These are phyloP conservation scores for Geotrichum australiense DNA, from an alignment of 1,139 yeast species.

Conservation along the genomic window DNA sequence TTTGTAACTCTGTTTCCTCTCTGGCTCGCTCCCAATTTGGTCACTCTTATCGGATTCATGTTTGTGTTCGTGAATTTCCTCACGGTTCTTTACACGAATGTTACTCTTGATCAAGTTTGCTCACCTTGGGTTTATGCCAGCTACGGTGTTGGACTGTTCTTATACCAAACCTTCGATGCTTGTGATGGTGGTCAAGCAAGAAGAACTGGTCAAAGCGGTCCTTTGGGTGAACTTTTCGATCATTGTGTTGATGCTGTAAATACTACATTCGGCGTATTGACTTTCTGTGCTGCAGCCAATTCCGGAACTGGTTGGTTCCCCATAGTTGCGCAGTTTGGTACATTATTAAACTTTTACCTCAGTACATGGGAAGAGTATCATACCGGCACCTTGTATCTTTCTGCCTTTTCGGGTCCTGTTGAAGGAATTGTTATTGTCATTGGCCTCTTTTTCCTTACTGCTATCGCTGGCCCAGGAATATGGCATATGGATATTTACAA, in stretches of 20 bases:
- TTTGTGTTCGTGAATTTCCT: constrained; percentile 61
- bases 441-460: constrained; percentile 52
- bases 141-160: constrained; percentile 75
- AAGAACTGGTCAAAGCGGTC: constrained; percentile 90
- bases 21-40: constrained; percentile 74
- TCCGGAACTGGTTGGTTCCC: constrained; percentile 64
- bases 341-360: constrained; percentile 71
- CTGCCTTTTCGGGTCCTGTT: constrained; percentile 87
- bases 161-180: constrained; percentile 94
- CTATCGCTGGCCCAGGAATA: constrained; percentile 57
- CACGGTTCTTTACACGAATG: constrained; percentile 68
- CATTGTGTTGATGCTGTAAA: constrained; percentile 89
- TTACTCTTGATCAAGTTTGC: constrained; percentile 47
- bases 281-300: constrained; percentile 66
- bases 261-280: constrained; percentile 69
- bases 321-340: constrained; percentile 63
- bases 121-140: constrained; percentile 82
- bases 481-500: constrained; percentile 44
- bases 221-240: constrained; percentile 89
- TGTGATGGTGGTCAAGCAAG: constrained; percentile 94
- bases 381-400: constrained; percentile 74
- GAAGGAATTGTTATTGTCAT: constrained; percentile 77
- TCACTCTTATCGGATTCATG: constrained; percentile 69
- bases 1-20: constrained; percentile 71
- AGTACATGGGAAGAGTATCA: constrained; percentile 97